phyloP scores from a whole-genome alignment of 2,329 filamentous ascomycete genomes.

The Aspergillus candidus region DNA sequence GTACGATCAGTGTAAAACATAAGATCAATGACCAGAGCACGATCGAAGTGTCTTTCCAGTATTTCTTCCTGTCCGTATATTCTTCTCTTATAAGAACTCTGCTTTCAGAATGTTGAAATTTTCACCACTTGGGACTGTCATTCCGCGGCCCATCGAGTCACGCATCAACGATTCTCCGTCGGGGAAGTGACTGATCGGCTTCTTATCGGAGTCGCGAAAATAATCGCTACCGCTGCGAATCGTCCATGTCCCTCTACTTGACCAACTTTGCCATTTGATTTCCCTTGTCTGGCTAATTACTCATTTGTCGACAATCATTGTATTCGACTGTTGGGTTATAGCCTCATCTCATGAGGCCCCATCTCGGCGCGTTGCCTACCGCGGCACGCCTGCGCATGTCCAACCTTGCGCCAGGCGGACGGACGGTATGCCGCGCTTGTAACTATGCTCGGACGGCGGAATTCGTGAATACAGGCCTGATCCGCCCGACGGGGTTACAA shows the following conservation, averaged over 20 bases:
- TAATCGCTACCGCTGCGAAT: not conserved
- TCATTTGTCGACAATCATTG: not conserved
- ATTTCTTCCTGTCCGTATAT: not conserved
- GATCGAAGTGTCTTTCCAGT: not conserved
- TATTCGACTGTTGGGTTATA: conserved; percentile 3
- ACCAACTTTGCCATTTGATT: not conserved
- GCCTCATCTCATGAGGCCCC: conserved; percentile 23
- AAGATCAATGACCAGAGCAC: not conserved
- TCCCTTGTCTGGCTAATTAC: not conserved
- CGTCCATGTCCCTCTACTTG: not conserved
- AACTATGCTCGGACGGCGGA: conserved; percentile 20
- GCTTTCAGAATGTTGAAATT: not conserved
- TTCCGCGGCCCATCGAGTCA: not conserved
- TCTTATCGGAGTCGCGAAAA: conserved; percentile 14
- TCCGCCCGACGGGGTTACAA: conserved; percentile 11
- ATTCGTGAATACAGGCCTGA: conserved; percentile 11
- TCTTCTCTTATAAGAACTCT: not conserved
- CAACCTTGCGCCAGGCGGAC: conserved; percentile 5
- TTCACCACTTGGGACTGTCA: not conserved
- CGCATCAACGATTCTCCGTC: conserved; percentile 23
- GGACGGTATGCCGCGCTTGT: conserved; percentile 16
- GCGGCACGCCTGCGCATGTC: conserved; percentile 17
- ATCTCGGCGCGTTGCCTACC: conserved; percentile 15
- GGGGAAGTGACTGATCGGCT: conserved; percentile 7
- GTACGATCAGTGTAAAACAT: not conserved